Evolutionary conservation across 805 yeast genomes (phyloP), one percentile per base, ranked within the genome.

Genomic region (Spathaspora sp.): DNA sequence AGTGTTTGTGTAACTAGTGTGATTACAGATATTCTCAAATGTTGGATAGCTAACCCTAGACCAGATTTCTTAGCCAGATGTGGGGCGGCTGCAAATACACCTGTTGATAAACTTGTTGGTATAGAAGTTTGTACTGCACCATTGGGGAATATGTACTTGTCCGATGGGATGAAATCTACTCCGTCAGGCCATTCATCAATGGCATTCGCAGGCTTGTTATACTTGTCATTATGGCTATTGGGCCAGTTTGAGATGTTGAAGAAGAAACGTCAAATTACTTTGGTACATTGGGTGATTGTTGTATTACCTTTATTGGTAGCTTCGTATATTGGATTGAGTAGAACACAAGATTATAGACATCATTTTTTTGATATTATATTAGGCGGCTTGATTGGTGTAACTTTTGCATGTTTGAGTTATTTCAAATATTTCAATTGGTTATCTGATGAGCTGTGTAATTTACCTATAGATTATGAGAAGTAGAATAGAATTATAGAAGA

Each of bases 311-410:
- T 79, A 0, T 59, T 89, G 5, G 77, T 87, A 6, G 97, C 98
- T 0, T 62, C 79, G 0, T 76, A 85, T 56, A 84, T 93, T 58
- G 98, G 97, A 0, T 67, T 89, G 44, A 83, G 94, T 40, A 79
- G 99, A 60, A 89, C 97, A 0, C 86, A 87, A 60, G 99, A 93
- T 68, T 92, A 92, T 69, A 79, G 97, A 65, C 99, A 93, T 63
- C 98, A 93, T 68, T 90, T 89, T 63, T 73, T 88, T 16, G 99
- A 93, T 67, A 86, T 94, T 1, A 59, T 87, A 1, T 61, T 86
- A 14, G 99, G 99, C 2, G 74, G 87, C 28, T 16, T 74, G 1
- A 62, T 93, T 2, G 99, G 99, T 1, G 55, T 70, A 4, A 52
- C 72, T 2, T 68, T 86, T 32, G 93, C 92, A 0, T 71, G 69